Evolutionary conservation across 2,329 filamentous ascomycete species (phyloP).

Genomic region (Phoma sp.): DNA sequence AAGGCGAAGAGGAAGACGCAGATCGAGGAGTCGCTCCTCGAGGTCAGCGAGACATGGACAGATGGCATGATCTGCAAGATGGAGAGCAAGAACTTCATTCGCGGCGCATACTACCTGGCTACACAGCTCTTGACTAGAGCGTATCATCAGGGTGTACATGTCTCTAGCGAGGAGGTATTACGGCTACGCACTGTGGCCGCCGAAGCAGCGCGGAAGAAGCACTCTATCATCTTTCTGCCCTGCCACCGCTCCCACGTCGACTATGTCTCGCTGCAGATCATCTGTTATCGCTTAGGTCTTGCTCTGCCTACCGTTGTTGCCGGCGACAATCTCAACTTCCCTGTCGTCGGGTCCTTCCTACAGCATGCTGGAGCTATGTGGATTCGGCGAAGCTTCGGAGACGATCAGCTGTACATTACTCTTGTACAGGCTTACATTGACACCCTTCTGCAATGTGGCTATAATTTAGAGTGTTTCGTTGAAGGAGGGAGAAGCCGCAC

Average conservation of each 20-base stretch:
- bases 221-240: slow-evolving; percentile 94
- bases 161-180: slow-evolving; percentile 91
- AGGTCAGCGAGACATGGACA: slow-evolving; percentile 85
- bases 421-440: slow-evolving; percentile 98
- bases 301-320: slow-evolving; percentile 90
- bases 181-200: slow-evolving; percentile 81
- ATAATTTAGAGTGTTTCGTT: slow-evolving; percentile 98
- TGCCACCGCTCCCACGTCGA: slow-evolving; percentile 96
- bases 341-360: slow-evolving; percentile 84
- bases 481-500: slow-evolving; percentile 93
- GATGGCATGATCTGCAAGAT: slow-evolving; percentile 99
- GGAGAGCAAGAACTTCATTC: slow-evolving; percentile 91
- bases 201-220: slow-evolving; percentile 81
- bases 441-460: slow-evolving; percentile 85
- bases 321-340: slow-evolving; percentile 95
- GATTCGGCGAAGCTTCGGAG: slow-evolving; percentile 90
- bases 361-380: slow-evolving; percentile 97
- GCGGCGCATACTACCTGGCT: slow-evolving; percentile 85
- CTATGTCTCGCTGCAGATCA: slow-evolving; percentile 91
- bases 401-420: slow-evolving; percentile 87
- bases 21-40: slow-evolving; percentile 74
- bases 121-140: slow-evolving; percentile 90
- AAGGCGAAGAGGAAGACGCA: slow-evolving; percentile 68
- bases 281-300: slow-evolving; percentile 91
- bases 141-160: slow-evolving; percentile 97